Percentiles rank a stretch among this genome's conserved stretches.
phyloP scores from a whole-genome alignment of 1,139 yeast species.

The Blastobotrys malaysiensis region DNA sequence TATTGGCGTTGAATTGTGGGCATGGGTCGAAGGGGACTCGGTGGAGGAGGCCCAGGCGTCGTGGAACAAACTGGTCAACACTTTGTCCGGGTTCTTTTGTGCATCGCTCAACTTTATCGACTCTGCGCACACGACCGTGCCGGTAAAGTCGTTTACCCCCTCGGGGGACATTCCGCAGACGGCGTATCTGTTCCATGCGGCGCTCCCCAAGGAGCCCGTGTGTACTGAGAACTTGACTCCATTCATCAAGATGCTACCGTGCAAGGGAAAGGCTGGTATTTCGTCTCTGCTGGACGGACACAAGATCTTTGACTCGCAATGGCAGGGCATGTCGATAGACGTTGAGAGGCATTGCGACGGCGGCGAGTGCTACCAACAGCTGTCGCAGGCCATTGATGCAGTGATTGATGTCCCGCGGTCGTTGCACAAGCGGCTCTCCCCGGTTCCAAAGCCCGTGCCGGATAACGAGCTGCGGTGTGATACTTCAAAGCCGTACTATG shows the following conservation, averaged over 20 bases:
- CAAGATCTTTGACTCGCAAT: conserved; percentile 84
- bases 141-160: conserved; percentile 43
- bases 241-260: conserved; percentile 80
- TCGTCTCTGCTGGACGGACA: conserved; percentile 90
- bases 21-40: conserved; percentile 63
- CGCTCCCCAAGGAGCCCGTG: conserved; percentile 91
- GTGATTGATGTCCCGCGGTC: conserved; percentile 70
- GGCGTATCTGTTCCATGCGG: conserved; percentile 62
- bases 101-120: conserved; percentile 91
- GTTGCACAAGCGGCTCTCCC: conserved; percentile 55
- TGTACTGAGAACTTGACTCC: conserved; percentile 98
- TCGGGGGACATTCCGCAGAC: conserved; percentile 20
- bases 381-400: conserved; percentile 69
- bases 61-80: conserved; percentile 71
- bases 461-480: conserved; percentile 73
- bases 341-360: conserved; percentile 44
- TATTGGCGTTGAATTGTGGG: conserved; percentile 93
- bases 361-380: conserved; percentile 43
- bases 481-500: conserved; percentile 45
- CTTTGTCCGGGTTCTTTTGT: conserved; percentile 87
- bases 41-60: conserved; percentile 50
- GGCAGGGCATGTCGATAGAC: conserved; percentile 94
- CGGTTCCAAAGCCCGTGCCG: conserved; percentile 75
- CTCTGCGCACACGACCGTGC: conserved; percentile 69
- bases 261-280: conserved; percentile 88